Evolutionary conservation across 768 basidiomycete genomes (phyloP), one percentile per base, ranked within the genome.

Genomic region (Amyloporia xantha): DNA sequence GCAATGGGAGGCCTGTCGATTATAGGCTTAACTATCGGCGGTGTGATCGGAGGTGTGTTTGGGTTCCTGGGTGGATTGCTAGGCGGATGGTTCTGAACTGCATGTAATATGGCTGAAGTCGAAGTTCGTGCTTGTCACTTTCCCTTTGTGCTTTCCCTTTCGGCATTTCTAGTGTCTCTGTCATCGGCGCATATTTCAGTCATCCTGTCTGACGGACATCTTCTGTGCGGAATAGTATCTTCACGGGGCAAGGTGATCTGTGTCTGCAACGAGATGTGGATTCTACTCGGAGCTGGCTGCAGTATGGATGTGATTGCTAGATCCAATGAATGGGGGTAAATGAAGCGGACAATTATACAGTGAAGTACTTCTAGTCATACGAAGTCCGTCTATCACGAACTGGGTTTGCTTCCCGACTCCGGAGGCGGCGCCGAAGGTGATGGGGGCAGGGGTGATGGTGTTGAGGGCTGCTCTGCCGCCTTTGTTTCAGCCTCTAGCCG

Each of bases 401-500:
- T 45, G 11, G 28, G 26, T 19, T 33, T 33, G 33, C 33, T 23
- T 5, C 28, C 44, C 2, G 44, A 36, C 10, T 24, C 20, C 4
- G 44, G 28, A 3, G 44, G 17, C n/a, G 49, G 27, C 17, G 47
- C 26, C 25, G 42, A 17, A 30, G 52, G n/a, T 44, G 44, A 53
- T 37, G 54, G 48, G 9, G 52, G 41, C 24, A 51, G 54, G 24
- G 54, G 48, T 10, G 49, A 24, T 25, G 57, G 20, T 38, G 51
- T 47, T 21, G 52, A 6, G 4, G 50, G 30, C 23, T 47, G n/a
- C 33, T 49, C 28, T 17, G 44, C 55, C 27, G 64, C 51, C 52
- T 65, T 66, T 59, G 64, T 50, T 73, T 99, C 95, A 0, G 94
- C 94, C 64, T 96, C 88, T 77, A 98, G 83, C 69, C 96, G 82